These are phyloP conservation scores for Hanseniaspora valbyensis DNA, from an alignment of 805 yeast species.

Conservation along the genomic window DNA sequence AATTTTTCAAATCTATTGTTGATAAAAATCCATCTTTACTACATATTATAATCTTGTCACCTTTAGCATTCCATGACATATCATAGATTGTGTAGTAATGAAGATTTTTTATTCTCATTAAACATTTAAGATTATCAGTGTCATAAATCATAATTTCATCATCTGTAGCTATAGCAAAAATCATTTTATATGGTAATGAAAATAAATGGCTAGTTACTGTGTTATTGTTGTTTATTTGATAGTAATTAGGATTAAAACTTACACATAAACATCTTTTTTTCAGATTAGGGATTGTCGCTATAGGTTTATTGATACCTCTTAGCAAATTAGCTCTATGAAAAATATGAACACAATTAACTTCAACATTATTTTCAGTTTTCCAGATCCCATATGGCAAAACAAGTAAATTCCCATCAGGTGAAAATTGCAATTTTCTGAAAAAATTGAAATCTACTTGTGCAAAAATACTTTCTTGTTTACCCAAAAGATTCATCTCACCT, in stretches of 20 bases:
- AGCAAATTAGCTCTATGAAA: slow-evolving; percentile 57
- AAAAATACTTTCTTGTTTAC: slow-evolving; percentile 21
- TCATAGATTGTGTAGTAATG: slow-evolving; percentile 89
- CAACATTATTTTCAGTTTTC: slow-evolving; percentile 25
- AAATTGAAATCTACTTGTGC: slow-evolving; percentile 47
- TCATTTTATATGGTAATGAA: slow-evolving; percentile 61
- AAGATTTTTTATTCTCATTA: slow-evolving; percentile 64
- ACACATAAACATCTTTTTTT: slow-evolving; percentile 77
- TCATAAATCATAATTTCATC: slow-evolving; percentile 75
- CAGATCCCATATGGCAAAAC: slow-evolving; percentile 68
- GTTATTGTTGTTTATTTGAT: slow-evolving; percentile 28
- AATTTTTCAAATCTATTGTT: slow-evolving; percentile 21
- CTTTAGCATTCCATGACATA: slow-evolving; percentile 72
- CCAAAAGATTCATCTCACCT: slow-evolving; percentile 34
- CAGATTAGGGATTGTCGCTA: slow-evolving; percentile 67
- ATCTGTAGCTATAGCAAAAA: slow-evolving; percentile 88
- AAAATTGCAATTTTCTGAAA: slow-evolving; percentile 72
- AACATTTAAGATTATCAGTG: slow-evolving; percentile 56
- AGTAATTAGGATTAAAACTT: slow-evolving; percentile 60
- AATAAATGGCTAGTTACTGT: slow-evolving; percentile 31
- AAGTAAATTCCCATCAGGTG: slow-evolving; percentile 80
- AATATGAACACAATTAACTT: slow-evolving; percentile 62
- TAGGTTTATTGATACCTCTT: slow-evolving; percentile 45
- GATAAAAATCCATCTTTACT: slow-evolving; percentile 93
- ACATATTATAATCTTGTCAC: slow-evolving; percentile 54